Evolutionary conservation across 2,329 filamentous ascomycete species (phyloP).

Genomic region (Phaeosphaeria sp.): DNA sequence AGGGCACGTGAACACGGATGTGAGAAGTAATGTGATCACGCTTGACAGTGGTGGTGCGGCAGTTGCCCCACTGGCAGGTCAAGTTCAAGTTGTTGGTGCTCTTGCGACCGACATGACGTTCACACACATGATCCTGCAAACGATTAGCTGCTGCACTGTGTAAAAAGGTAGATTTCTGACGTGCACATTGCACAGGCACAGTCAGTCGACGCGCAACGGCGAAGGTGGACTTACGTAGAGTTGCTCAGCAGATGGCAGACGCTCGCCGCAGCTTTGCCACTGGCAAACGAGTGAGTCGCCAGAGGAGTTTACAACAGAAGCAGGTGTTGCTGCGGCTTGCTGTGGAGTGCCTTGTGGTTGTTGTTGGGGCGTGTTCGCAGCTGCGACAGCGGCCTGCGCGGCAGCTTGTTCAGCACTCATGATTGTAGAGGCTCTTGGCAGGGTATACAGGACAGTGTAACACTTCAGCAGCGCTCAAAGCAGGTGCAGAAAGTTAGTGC

Average conservation of each 20-base stretch:
- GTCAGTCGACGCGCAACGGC: not conserved
- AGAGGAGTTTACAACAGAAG: constrained; percentile 34
- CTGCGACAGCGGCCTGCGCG: constrained; percentile 28
- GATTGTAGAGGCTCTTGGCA: constrained; percentile 12
- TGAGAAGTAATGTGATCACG: constrained; percentile 99
- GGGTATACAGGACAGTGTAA: not conserved
- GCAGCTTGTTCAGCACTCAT: constrained; percentile 23
- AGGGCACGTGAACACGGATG: constrained; percentile 96
- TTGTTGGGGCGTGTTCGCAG: constrained; percentile 36
- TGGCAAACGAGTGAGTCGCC: constrained; percentile 62
- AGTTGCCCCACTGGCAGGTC: constrained; percentile 96
- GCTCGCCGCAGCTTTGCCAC: constrained; percentile 68
- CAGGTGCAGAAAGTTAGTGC: not conserved
- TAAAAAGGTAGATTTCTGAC: not conserved
- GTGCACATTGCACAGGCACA: not conserved
- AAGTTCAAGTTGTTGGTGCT: constrained; percentile 98
- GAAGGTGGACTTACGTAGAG: constrained; percentile 62
- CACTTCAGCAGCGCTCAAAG: constrained; percentile 4
- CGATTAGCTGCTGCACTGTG: constrained; percentile 12
- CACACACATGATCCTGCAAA: constrained; percentile 90
- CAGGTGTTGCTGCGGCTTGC: constrained; percentile 40
- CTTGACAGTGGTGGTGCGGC: constrained; percentile 96
- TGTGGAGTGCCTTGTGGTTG: constrained; percentile 43
- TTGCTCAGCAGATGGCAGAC: constrained; percentile 63
- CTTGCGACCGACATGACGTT: constrained; percentile 97